Evolutionary conservation across 192 early-diverging fungal species (phyloP), one percentile per base, ranked within the genome.

Genomic region (Rhizoclosmatium globosum): DNA sequence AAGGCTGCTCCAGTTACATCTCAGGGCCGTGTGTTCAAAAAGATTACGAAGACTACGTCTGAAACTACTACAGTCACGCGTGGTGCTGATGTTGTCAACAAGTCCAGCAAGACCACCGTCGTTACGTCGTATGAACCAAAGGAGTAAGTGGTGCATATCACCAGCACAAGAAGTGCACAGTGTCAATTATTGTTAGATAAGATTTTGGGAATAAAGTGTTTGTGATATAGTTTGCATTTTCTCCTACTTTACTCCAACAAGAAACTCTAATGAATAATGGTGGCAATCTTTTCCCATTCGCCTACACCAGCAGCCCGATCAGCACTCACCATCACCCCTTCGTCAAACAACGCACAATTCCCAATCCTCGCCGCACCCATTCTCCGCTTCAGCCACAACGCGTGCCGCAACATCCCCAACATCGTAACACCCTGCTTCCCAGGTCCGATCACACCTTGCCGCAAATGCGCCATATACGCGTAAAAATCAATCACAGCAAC

Each of bases 401-500:
- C 83, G 13, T 90, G 85, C 19, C 86, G 53, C 74, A 88, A 86
- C 76, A 87, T 84, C 4, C 79, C 80, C 41, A 90, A 43, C 3
- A 88, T 58, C n/a, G 87, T 80, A 13, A 82, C 77, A 17, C 84
- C 82, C 39, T 80, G 77, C 48, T 83, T 83, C 43, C 82, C 68
- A 44, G 72, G 64, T 1, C 78, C 72, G 45, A 81, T 78, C 1
- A 91, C 62, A 21, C 91, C 92, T 56, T 90, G 87, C 7, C 87
- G 87, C 45, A 95, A 81, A 64, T 94, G 90, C 4, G 86, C 85
- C 59, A 96, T 64, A 79, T 92, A 95, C 53, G 85, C 86, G 75
- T 90, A 95, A 71, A 95, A 94, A 75, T 94, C 95, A 23, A 88
- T 86, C 1, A 93, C 93, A 4, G 92, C 84, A 13, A 90, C 88